phyloP scores from a whole-genome alignment of 352 stramenopile genomes.

The Globisporangium cylindrosporum region DNA sequence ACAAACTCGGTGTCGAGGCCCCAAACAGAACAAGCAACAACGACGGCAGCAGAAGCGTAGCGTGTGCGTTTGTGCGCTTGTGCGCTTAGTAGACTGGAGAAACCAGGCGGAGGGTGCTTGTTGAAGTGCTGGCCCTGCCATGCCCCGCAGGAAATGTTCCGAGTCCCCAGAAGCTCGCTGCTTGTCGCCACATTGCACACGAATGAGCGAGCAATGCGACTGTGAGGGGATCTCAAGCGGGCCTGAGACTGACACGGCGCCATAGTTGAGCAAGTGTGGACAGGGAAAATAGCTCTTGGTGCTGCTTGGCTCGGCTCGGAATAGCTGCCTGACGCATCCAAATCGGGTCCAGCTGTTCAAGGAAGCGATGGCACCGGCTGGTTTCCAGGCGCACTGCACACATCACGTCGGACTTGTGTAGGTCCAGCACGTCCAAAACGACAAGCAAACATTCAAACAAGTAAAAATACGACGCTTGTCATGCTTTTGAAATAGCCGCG shows the following conservation, averaged over 20 bases:
- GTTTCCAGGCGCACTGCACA: background rate
- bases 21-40: background rate
- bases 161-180: background rate
- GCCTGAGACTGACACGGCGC: background rate
- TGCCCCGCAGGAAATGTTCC: background rate
- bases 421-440: background rate
- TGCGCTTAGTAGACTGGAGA: background rate
- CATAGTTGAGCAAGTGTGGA: background rate
- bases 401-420: background rate
- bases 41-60: too few relatives aligned
- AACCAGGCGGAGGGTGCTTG: background rate
- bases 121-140: slow-evolving; percentile 1
- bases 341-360: background rate
- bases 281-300: background rate
- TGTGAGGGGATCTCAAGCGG: background rate
- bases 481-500: background rate
- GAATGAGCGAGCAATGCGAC: background rate
- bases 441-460: background rate
- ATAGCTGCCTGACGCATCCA: background rate
- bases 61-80: too few relatives aligned
- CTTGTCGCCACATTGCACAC: background rate
- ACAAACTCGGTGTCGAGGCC: background rate
- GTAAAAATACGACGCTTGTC: background rate
- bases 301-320: background rate
- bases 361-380: background rate